Percentiles rank a stretch among this genome's conserved stretches.
These are phyloP conservation scores for Metschnikowia similis DNA, from an alignment of 805 yeast species.

Conservation along the genomic window DNA sequence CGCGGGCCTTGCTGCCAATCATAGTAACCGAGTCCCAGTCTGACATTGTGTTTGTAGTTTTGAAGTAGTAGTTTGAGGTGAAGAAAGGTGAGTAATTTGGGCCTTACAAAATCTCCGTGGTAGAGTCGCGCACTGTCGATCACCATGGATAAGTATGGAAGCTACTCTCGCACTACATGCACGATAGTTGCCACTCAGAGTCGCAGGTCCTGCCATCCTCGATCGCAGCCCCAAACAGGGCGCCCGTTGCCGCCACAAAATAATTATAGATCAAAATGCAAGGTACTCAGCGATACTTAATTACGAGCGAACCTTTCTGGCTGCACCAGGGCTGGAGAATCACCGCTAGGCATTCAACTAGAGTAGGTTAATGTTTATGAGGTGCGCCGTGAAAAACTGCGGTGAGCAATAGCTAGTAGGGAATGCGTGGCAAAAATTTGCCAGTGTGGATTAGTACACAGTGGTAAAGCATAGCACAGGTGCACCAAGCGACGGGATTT, in stretches of 20 bases:
- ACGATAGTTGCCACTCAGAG: background rate
- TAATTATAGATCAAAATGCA: too few species aligned
- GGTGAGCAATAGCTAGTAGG: too few species aligned
- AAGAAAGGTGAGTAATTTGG: background rate
- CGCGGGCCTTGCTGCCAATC: slow-evolving; percentile 84
- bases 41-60: slow-evolving; percentile 26
- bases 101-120: slow-evolving; percentile 2
- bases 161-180: slow-evolving; percentile 3
- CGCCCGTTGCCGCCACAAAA: too few species aligned
- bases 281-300: background rate
- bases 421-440: too few species aligned
- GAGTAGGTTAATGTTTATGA: too few species aligned
- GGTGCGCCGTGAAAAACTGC: too few species aligned
- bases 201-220: background rate
- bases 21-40: slow-evolving; percentile 94
- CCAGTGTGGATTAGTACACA: background rate
- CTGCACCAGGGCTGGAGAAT: too few species aligned
- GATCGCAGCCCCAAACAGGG: background rate
- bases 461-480: background rate
- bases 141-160: slow-evolving; percentile 2
- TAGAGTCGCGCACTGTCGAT: slow-evolving; percentile 4
- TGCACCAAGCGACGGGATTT: background rate
- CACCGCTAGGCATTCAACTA: too few species aligned
- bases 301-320: background rate
- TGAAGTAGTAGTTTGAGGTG: background rate